phyloP scores from a whole-genome alignment of 495 filamentous ascomycete genomes.

The Daldinia loculata region DNA sequence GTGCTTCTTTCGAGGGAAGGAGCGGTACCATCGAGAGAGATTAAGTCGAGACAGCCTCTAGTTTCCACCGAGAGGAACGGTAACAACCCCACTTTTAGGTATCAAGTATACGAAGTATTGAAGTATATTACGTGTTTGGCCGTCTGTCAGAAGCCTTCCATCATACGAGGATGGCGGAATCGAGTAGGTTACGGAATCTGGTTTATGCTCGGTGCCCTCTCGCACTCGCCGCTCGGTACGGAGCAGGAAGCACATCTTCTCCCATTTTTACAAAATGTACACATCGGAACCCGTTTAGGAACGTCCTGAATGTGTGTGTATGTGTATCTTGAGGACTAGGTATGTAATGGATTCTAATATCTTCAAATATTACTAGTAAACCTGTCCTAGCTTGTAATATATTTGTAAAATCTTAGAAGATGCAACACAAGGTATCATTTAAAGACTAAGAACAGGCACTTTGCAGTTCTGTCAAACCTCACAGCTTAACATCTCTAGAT shows the following conservation, averaged over 20 bases:
- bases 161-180: neutral
- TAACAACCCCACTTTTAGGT: constrained; percentile 36
- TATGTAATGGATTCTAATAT: neutral
- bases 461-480: constrained; percentile 18
- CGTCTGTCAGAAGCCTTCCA: constrained; percentile 21
- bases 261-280: neutral
- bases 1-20: constrained; percentile 31
- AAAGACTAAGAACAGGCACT: neutral
- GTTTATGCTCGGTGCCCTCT: constrained; percentile 10
- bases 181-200: neutral
- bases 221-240: constrained; percentile 12
- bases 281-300: neutral
- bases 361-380: constrained; percentile 1
- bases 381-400: neutral
- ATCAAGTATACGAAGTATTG: constrained; percentile 35
- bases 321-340: neutral
- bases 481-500: neutral
- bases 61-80: constrained; percentile 35
- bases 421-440: neutral
- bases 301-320: neutral
- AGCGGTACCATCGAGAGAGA: constrained; percentile 33
- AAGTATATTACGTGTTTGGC: constrained; percentile 9
- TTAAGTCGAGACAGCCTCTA: constrained; percentile 40
- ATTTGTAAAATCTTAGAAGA: neutral
- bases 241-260: neutral